Evolutionary conservation across 1,139 yeast species (phyloP).

Genomic region (Yamadazyma membranifaciens): DNA sequence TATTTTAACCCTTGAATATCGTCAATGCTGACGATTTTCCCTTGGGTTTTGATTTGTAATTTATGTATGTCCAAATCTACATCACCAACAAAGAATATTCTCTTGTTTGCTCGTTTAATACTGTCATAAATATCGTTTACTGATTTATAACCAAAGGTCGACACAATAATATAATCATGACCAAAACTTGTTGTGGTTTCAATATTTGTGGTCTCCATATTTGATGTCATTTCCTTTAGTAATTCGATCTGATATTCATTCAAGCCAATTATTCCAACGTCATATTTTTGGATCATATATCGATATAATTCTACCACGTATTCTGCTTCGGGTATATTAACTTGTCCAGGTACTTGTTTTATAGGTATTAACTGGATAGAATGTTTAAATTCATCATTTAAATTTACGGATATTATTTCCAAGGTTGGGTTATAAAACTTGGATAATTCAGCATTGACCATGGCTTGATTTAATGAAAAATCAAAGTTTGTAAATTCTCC

Average conservation of each 20-base stretch:
- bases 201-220: slow-evolving; percentile 5
- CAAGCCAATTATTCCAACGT: slow-evolving; percentile 11
- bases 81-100: slow-evolving; percentile 12
- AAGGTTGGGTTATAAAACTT: slow-evolving; percentile 1
- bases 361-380: slow-evolving; percentile 4
- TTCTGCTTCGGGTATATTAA: slow-evolving; percentile 15
- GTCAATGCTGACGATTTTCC: slow-evolving; percentile 2
- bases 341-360: slow-evolving; percentile 4
- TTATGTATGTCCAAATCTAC: slow-evolving; percentile 7
- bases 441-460: slow-evolving; percentile 2
- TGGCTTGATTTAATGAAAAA: background rate
- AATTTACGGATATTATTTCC: background rate
- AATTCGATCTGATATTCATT: slow-evolving; percentile 14
- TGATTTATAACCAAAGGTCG: slow-evolving; percentile 10
- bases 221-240: slow-evolving; percentile 10
- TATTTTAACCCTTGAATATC: background rate
- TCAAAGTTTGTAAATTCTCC: background rate
- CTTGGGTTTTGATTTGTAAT: slow-evolving; percentile 5
- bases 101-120: slow-evolving; percentile 9
- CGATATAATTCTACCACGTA: slow-evolving; percentile 6
- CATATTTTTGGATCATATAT: slow-evolving; percentile 4
- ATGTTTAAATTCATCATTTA: slow-evolving; percentile 2
- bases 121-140: slow-evolving; percentile 10
- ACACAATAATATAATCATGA: slow-evolving; percentile 12
- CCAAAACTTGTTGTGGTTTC: slow-evolving; percentile 7